Evolutionary conservation across 2,329 filamentous ascomycete species (phyloP).

Genomic region (Fusarium sp.): DNA sequence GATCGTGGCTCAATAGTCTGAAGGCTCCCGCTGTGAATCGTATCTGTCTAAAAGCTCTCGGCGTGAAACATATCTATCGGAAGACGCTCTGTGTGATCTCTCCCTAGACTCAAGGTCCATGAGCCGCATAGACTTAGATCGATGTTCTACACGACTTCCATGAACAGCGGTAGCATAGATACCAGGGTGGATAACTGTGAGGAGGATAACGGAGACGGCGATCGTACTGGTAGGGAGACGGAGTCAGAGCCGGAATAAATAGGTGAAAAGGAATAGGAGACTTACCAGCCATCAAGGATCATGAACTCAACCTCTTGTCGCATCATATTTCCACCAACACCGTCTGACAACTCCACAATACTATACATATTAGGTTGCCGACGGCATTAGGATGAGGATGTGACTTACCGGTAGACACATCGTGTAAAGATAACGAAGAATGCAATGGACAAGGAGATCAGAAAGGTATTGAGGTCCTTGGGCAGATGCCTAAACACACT

Average conservation of each 20-base stretch:
- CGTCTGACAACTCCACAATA: neutral
- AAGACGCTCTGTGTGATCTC: neutral
- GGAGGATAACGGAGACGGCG: neutral
- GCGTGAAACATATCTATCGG: neutral
- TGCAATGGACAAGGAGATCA: neutral
- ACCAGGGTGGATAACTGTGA: neutral
- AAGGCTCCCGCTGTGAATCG: neutral
- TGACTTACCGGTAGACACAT: neutral
- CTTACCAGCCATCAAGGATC: neutral
- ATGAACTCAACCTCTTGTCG: constrained; percentile 1
- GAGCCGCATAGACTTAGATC: neutral
- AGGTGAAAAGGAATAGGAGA: neutral
- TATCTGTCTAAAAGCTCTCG: neutral
- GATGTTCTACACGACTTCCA: neutral
- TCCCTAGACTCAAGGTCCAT: neutral
- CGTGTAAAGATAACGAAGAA: neutral
- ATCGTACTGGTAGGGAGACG: neutral
- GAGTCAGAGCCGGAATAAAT: fast-evolving
- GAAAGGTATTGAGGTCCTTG: neutral
- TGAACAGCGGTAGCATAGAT: neutral
- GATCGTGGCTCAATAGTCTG: neutral
- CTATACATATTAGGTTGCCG: fast-evolving
- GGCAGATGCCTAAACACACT: neutral
- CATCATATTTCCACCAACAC: neutral
- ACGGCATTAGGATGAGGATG: too few relatives aligned